A percentile compares a stretch with the other conserved stretches of the same genome.
Evolutionary conservation across 192 early-diverging fungal genomes (phyloP).

Genomic region (Gonapodya sp.): DNA sequence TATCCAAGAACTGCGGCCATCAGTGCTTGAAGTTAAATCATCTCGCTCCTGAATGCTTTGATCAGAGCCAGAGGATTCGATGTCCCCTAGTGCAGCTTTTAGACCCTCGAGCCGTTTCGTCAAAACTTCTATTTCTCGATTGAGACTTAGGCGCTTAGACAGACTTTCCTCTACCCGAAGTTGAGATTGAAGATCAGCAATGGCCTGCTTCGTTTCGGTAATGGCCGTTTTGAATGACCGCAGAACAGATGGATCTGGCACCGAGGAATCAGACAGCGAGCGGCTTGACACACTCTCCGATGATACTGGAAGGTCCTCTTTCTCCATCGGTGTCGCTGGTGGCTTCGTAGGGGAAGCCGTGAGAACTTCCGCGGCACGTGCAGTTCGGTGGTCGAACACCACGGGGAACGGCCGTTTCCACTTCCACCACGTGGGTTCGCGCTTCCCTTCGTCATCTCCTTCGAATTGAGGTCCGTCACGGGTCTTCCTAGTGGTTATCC

Average conservation of each 20-base stretch:
- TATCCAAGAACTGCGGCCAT: neutral
- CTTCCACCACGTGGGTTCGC: neutral
- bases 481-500: neutral
- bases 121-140: neutral
- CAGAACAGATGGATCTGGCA: neutral
- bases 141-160: neutral
- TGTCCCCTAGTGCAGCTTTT: neutral
- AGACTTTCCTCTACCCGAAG: neutral
- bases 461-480: no score
- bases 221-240: neutral
- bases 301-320: no score
- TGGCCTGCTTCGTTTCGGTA: neutral
- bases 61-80: neutral
- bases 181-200: neutral
- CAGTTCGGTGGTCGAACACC: conserved; percentile 1
- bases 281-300: no score
- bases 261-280: neutral
- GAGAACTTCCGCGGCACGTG: neutral
- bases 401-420: neutral
- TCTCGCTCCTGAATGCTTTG: neutral
- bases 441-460: no score
- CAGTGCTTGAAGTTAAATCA: no score
- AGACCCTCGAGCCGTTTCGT: neutral
- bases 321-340: no score
- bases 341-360: neutral